A percentile compares a stretch with the other conserved stretches of the same genome.
phyloP scores from a whole-genome alignment of 2,329 filamentous ascomycete species.

The Akanthomyces dipterigenus region DNA sequence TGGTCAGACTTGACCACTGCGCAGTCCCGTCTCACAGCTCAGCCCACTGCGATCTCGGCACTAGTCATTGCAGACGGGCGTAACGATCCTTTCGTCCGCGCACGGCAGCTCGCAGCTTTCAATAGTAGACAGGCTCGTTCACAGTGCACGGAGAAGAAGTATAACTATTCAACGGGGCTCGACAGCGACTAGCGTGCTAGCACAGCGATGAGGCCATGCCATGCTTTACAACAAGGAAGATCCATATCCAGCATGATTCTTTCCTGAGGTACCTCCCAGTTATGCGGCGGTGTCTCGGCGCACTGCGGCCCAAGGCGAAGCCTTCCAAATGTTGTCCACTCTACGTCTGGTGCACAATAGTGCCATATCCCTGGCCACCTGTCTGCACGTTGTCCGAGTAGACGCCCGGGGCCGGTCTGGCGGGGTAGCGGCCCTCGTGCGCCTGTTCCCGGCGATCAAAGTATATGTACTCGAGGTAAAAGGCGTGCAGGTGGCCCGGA shows the following conservation, averaged over 20 bases:
- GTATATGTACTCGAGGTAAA: constrained; percentile 79
- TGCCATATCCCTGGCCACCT: constrained; percentile 60
- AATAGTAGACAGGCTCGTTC: neutral
- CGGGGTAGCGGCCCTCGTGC: constrained; percentile 47
- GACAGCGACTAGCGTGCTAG: neutral
- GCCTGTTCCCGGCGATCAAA: constrained; percentile 64
- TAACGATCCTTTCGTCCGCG: neutral
- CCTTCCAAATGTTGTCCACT: neutral
- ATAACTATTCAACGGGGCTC: neutral
- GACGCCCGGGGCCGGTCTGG: constrained; percentile 56
- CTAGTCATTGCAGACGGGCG: neutral
- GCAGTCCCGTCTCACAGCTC: neutral
- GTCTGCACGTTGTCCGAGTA: constrained; percentile 68
- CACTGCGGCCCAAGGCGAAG: neutral
- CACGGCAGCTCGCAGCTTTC: neutral
- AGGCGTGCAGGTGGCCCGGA: constrained; percentile 73
- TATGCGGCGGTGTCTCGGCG: neutral
- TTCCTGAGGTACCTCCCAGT: too few species aligned
- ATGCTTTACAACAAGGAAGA: neutral
- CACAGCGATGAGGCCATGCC: neutral
- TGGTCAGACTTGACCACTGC: neutral
- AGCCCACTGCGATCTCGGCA: neutral
- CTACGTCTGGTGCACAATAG: constrained; percentile 30
- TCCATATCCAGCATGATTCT: neutral
- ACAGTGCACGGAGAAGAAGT: neutral